Evolutionary conservation across 805 yeast genomes (phyloP).

Genomic region (Candida argentea): DNA sequence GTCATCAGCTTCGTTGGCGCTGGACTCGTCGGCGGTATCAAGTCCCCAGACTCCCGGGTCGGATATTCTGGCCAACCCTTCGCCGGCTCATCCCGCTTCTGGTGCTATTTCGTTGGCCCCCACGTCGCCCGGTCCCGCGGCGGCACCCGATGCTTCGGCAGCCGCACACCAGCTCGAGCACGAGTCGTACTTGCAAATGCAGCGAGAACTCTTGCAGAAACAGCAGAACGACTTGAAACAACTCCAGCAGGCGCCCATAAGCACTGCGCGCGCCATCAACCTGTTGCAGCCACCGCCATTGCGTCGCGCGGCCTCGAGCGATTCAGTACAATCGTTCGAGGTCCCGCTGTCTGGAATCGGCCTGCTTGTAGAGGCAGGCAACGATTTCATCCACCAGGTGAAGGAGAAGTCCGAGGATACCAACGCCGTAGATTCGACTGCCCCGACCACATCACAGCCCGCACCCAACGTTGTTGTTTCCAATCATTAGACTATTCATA

Average conservation of each 20-base stretch:
- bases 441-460: not conserved
- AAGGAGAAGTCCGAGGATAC: not conserved
- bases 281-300: slow-evolving; percentile 1
- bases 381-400: slow-evolving; percentile 1
- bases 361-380: slow-evolving; percentile 3
- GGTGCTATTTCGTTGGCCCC: not conserved
- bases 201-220: slow-evolving; percentile 26
- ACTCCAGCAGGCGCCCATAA: slow-evolving; percentile 4
- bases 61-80: slow-evolving; percentile 1
- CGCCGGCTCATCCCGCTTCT: too few species aligned
- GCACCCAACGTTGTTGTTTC: slow-evolving; percentile 1
- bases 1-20: too few species aligned
- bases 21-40: not conserved
- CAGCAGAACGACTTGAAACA: slow-evolving; percentile 22
- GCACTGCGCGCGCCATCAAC: not conserved
- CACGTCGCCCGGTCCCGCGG: not conserved
- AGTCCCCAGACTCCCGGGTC: too few species aligned
- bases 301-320: slow-evolving; percentile 3
- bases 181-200: slow-evolving; percentile 26
- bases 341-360: slow-evolving; percentile 3
- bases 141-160: not conserved
- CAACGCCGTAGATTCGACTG: not conserved
- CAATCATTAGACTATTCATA: too few species aligned
- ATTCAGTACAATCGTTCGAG: slow-evolving; percentile 5
- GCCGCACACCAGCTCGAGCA: slow-evolving; percentile 17